Evolutionary conservation across 768 basidiomycete species (phyloP).

Genomic region (Lactarius pseudohatsudake): DNA sequence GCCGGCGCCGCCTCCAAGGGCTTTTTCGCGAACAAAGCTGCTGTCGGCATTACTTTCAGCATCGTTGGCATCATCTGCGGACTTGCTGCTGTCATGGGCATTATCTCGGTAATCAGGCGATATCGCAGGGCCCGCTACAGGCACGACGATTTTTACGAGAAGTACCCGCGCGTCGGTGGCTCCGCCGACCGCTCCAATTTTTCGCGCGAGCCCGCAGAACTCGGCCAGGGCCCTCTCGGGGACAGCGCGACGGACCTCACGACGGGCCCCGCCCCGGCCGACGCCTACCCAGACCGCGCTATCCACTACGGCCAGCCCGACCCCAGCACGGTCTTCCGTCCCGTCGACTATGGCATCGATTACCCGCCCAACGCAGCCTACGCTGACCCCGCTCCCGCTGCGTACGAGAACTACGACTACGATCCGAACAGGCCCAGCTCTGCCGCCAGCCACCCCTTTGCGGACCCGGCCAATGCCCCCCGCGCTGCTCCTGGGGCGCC

Average conservation of each 20-base stretch:
- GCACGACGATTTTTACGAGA: slow-evolving; percentile 22
- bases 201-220: background rate
- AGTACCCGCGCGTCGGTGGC: slow-evolving; percentile 8
- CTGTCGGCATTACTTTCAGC: slow-evolving; percentile 32
- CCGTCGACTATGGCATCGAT: slow-evolving; percentile 22
- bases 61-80: slow-evolving; percentile 27
- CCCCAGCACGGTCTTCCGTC: slow-evolving; percentile 2
- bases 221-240: slow-evolving; percentile 17
- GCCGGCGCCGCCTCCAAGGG: background rate
- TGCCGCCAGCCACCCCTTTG: slow-evolving; percentile 20
- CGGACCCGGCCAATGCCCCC: slow-evolving; percentile 17
- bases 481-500: background rate
- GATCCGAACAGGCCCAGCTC: background rate
- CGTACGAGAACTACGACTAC: slow-evolving; percentile 3
- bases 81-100: slow-evolving; percentile 7
- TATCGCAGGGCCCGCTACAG: slow-evolving; percentile 4
- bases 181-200: background rate
- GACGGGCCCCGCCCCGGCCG: background rate
- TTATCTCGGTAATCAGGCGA: background rate
- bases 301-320: slow-evolving; percentile 20
- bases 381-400: background rate
- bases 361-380: slow-evolving; percentile 18
- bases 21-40: slow-evolving; percentile 26
- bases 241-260: slow-evolving; percentile 8
- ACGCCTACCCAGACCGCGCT: slow-evolving; percentile 27